phyloP scores from a whole-genome alignment of 768 basidiomycete genomes.

The Termitomyces sp. region DNA sequence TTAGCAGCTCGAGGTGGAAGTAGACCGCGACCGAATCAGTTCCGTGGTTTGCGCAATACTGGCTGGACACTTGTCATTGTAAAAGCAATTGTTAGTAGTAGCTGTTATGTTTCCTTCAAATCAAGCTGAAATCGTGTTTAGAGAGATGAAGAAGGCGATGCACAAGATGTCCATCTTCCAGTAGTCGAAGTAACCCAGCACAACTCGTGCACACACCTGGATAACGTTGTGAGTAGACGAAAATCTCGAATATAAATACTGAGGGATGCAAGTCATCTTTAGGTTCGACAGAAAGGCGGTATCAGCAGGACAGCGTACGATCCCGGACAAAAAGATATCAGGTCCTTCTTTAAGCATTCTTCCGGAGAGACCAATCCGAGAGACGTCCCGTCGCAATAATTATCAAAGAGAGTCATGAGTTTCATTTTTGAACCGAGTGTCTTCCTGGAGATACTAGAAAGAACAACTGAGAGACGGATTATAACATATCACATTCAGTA shows the following conservation, averaged over 20 bases:
- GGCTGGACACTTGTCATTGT: conserved; percentile 59
- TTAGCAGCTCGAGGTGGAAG: conserved; percentile 37
- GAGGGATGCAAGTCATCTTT: background rate
- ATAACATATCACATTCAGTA: background rate
- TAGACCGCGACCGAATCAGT: conserved; percentile 20
- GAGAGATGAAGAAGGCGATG: conserved; percentile 15
- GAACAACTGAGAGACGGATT: background rate
- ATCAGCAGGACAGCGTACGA: conserved; percentile 70
- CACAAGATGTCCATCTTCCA: conserved; percentile 22
- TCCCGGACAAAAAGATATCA: conserved; percentile 69
- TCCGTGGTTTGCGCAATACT: conserved; percentile 58
- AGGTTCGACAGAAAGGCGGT: conserved; percentile 67
- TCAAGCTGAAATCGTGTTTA: conserved; percentile 15
- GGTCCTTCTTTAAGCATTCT: conserved; percentile 52
- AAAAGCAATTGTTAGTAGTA: conserved; percentile 26
- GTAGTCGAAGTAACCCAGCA: conserved; percentile 43
- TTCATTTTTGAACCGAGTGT: background rate
- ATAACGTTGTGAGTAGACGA: conserved; percentile 42
- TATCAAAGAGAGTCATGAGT: background rate
- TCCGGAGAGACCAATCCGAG: background rate
- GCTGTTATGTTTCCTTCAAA: background rate
- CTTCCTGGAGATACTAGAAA: background rate
- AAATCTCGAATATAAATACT: background rate
- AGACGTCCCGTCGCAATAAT: background rate
- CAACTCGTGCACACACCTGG: conserved; percentile 52